A percentile compares a stretch with the other conserved stretches of the same genome.
These are phyloP conservation scores for Globisporangium megalacanthum DNA, from an alignment of 352 stramenopile species.

Conservation along the genomic window DNA sequence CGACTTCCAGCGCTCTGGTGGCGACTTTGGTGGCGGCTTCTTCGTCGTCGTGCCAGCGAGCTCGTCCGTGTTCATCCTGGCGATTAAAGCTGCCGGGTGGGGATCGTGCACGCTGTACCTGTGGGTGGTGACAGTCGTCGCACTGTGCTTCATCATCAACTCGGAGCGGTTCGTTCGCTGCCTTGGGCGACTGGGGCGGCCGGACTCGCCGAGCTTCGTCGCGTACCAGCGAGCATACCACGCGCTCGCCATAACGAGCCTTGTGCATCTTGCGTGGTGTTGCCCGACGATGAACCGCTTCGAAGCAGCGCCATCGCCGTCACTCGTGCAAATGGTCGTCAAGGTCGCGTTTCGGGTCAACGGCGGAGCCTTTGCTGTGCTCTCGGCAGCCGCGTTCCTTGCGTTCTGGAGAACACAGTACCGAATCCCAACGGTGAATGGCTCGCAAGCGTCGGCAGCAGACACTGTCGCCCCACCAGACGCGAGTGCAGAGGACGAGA, in stretches of 20 bases:
- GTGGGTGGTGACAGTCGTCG: conserved; percentile 28
- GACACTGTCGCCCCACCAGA: neutral
- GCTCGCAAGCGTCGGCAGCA: neutral
- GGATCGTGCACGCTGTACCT: conserved; percentile 26
- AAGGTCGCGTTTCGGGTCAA: conserved; percentile 26
- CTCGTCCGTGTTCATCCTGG: conserved; percentile 24
- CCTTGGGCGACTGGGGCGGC: conserved; percentile 27
- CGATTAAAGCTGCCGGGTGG: conserved; percentile 27
- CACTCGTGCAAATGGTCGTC: conserved; percentile 4
- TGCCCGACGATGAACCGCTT: conserved; percentile 16
- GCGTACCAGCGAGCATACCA: conserved; percentile 45
- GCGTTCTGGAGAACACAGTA: conserved; percentile 45
- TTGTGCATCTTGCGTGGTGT: conserved; percentile 35
- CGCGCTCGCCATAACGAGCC: conserved; percentile 27
- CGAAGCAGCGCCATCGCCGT: neutral
- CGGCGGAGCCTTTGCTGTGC: conserved; percentile 18
- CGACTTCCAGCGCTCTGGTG: conserved; percentile 20
- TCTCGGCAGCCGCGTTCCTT: conserved; percentile 17
- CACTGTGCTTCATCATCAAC: conserved; percentile 43
- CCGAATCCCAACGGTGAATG: conserved; percentile 18
- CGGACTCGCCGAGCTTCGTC: conserved; percentile 23
- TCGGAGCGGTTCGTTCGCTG: conserved; percentile 30
- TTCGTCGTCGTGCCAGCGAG: conserved; percentile 38
- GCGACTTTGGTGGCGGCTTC: conserved; percentile 36
- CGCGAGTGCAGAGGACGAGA: neutral